These are phyloP conservation scores for Piloderma croceum DNA, from an alignment of 768 basidiomycete genomes.

Conservation along the genomic window DNA sequence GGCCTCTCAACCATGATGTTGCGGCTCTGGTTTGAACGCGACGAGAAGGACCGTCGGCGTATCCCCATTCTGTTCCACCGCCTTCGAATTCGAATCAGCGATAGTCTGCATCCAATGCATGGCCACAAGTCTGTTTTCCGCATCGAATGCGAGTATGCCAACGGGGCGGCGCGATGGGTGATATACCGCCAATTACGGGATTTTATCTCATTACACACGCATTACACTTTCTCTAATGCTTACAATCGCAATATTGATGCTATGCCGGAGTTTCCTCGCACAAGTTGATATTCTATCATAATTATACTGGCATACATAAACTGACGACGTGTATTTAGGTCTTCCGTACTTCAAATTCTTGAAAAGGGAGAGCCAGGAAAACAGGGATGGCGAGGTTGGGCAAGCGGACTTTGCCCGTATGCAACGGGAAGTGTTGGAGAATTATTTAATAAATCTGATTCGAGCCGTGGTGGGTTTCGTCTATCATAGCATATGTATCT, in stretches of 20 bases:
- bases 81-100: conserved; percentile 77
- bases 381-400: conserved; percentile 46
- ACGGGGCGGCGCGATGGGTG: conserved; percentile 89
- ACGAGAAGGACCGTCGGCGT: conserved; percentile 78
- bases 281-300: conserved; percentile 49
- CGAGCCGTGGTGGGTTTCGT: conserved; percentile 69
- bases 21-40: conserved; percentile 79
- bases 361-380: conserved; percentile 50
- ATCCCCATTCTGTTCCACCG: conserved; percentile 76
- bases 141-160: conserved; percentile 95
- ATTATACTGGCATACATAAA: neutral
- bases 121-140: conserved; percentile 76
- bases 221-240: conserved; percentile 82
- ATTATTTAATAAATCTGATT: conserved; percentile 82
- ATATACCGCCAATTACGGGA: conserved; percentile 91
- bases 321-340: conserved; percentile 35
- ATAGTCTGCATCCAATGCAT: conserved; percentile 78
- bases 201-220: conserved; percentile 83
- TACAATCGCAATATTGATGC: conserved; percentile 60
- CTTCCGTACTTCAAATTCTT: conserved; percentile 90
- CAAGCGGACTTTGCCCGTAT: conserved; percentile 74
- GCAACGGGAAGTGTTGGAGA: conserved; percentile 80
- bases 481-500: conserved; percentile 1
- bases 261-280: conserved; percentile 88
- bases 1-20: conserved; percentile 76